Base-by-base conservation (phyloP, 2,329 filamentous ascomycete species). In the Clathrospora elynae region DNA sequence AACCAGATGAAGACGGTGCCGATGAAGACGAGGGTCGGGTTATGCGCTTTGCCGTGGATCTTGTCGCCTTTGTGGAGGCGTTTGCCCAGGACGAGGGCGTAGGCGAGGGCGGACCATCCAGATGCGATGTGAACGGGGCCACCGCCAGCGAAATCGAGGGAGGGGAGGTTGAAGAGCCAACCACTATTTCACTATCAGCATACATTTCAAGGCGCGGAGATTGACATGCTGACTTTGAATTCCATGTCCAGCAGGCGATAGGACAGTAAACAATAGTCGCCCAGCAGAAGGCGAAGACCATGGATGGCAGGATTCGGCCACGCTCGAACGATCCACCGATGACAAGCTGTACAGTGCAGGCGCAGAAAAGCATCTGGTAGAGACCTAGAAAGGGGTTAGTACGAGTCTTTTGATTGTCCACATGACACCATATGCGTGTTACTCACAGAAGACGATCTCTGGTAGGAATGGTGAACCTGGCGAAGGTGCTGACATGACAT, bases 231-330 rank as follows among this genome's bases (percentile, higher is more conserved):
- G 2, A 34, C 26, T 22, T 79, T n/a, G 76, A 59, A 56, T 86
- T 86, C 83, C 83, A 86, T 3, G 81, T 83, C 82, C 82, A 85
- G 68, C 78, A 83, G 0, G 82, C 82, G 23, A 85, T 78, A 0
- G 78, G 77, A 52, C 76, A 85, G 66, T 85, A 85, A 2, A 85
- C 83, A 40, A 85, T 74, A 0, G 83, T 85, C 0, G 81, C 80
- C 82, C 82, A 85, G 57, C 72, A 78, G 61, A 85, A 81, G 14
- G 76, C 73, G 50, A 85, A 88, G 17, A 87, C 72, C 59, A 87
- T 75, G 6, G 81, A 84, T 28, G 79, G 82, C 13, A 85, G 43
- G 59, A 86, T 83, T 16, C 81, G 77, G n/a, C 82, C 83, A 59
- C 80, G 74, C 55, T 83, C 80, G 45, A 86, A 85, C 2, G 81